Conservation (phyloP, 495 filamentous ascomycete species). For the Tuber umbilicatum region DNA sequence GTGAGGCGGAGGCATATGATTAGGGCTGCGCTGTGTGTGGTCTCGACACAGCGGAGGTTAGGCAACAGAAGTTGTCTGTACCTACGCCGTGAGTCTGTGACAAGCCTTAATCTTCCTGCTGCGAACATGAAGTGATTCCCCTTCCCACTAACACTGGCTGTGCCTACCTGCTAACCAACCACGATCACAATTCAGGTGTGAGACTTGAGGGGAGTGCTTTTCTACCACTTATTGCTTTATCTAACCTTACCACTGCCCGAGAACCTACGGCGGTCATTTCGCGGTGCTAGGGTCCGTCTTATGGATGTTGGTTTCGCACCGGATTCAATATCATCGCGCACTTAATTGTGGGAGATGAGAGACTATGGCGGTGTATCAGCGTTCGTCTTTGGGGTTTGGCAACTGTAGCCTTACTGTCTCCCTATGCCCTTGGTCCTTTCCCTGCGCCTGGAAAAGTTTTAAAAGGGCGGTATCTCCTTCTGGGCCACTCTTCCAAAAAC, state of each 20-base stretch:
- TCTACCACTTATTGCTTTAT: neutral
- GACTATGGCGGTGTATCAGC: neutral
- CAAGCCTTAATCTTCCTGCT: neutral
- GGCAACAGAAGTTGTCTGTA: neutral
- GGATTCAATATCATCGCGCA: neutral
- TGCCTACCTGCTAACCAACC: neutral
- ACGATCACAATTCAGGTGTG: neutral
- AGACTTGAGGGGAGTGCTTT: neutral
- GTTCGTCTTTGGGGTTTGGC: neutral
- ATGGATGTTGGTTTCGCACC: neutral
- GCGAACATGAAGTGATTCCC: neutral
- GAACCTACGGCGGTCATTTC: neutral
- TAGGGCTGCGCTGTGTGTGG: neutral
- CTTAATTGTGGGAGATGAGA: constrained; percentile 2
- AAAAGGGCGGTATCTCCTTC: neutral
- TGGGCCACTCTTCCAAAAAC: neutral
- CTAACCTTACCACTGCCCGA: neutral
- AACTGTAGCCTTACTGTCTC: neutral
- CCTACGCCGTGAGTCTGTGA: neutral
- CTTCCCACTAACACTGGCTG: constrained; percentile 1
- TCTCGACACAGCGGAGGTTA: neutral
- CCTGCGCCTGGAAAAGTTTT: neutral
- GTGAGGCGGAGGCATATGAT: neutral
- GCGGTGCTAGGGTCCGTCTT: neutral
- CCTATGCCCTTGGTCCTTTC: neutral